phyloP scores from a whole-genome alignment of 2,329 filamentous ascomycete species.

The Neocucurbitaria cava region DNA sequence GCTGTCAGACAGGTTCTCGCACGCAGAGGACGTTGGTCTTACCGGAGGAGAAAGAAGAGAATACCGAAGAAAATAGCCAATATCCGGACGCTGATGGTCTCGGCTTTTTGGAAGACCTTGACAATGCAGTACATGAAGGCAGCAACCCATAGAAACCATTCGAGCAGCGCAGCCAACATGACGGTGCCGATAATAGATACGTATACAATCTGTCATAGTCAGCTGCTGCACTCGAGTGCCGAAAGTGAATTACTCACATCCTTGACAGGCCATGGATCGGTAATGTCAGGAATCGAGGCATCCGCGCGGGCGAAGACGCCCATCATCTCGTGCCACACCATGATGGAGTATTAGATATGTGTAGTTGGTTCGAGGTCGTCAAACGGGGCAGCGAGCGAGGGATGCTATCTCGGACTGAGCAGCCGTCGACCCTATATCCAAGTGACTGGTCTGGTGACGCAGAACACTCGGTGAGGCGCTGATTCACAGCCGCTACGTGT shows the following conservation, averaged over 20 bases:
- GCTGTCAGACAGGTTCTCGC: constrained; percentile 22
- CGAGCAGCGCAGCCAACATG: constrained; percentile 83
- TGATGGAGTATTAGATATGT: constrained; percentile 27
- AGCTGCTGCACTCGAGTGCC: constrained; percentile 6
- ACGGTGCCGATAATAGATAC: constrained; percentile 79
- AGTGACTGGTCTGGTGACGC: constrained; percentile 6
- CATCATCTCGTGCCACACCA: constrained; percentile 29
- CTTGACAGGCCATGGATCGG: constrained; percentile 49
- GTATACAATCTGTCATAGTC: constrained; percentile 74
- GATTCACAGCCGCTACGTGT: constrained; percentile 8
- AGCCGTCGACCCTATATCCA: constrained; percentile 14
- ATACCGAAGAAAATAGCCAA: constrained; percentile 78
- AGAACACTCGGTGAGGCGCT: constrained; percentile 9
- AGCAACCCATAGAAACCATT: constrained; percentile 95
- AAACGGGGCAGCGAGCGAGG: constrained; percentile 18
- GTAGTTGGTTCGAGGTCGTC: constrained; percentile 21
- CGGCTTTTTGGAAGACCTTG: constrained; percentile 89
- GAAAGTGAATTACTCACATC: constrained; percentile 44
- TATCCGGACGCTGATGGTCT: constrained; percentile 81
- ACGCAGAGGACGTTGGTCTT: constrained; percentile 31
- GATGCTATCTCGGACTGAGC: constrained; percentile 6
- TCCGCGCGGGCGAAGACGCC: constrained; percentile 38
- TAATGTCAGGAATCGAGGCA: constrained; percentile 41
- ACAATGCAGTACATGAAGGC: constrained; percentile 90
- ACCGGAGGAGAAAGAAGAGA: constrained; percentile 79